phyloP scores from a whole-genome alignment of 768 basidiomycete genomes.

The Mycena vitilis region DNA sequence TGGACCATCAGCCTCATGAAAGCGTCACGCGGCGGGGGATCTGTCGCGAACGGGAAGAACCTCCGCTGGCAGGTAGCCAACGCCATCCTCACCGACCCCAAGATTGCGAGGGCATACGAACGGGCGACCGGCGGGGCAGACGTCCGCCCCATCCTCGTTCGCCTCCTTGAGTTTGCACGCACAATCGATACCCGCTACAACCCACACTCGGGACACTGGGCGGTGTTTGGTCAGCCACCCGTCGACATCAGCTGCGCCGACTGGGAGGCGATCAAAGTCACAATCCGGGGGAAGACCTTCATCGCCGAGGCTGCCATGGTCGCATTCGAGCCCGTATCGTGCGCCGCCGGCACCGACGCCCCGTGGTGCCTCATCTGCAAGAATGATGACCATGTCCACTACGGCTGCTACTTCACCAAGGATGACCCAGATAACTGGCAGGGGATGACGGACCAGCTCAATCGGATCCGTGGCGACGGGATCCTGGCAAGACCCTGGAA shows the following conservation, averaged over 20 bases:
- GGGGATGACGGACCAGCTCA: neutral
- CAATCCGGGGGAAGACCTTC: neutral
- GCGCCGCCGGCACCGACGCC: neutral
- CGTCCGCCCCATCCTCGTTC: neutral
- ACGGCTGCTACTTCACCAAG: neutral
- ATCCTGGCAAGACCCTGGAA: too few relatives aligned
- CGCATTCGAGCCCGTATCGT: conserved; percentile 1
- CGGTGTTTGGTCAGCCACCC: neutral
- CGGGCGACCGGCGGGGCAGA: neutral
- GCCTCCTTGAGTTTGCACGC: conserved; percentile 7
- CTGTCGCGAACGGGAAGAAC: neutral
- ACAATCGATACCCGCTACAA: conserved; percentile 2
- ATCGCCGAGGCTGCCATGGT: neutral
- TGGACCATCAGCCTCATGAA: conserved; percentile 3
- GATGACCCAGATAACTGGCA: neutral
- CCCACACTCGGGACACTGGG: neutral
- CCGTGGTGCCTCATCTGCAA: conserved; percentile 10
- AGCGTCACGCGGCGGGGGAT: neutral
- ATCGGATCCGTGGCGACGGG: too few relatives aligned
- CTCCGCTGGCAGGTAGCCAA: neutral
- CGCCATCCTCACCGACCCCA: neutral
- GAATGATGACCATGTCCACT: conserved; percentile 20
- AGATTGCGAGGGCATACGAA: neutral
- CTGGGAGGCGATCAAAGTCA: conserved; percentile 2
- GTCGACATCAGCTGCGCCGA: neutral